Conservation (phyloP, 257 asterid genomes). For the Jaltomata sinuosa region DNA sequence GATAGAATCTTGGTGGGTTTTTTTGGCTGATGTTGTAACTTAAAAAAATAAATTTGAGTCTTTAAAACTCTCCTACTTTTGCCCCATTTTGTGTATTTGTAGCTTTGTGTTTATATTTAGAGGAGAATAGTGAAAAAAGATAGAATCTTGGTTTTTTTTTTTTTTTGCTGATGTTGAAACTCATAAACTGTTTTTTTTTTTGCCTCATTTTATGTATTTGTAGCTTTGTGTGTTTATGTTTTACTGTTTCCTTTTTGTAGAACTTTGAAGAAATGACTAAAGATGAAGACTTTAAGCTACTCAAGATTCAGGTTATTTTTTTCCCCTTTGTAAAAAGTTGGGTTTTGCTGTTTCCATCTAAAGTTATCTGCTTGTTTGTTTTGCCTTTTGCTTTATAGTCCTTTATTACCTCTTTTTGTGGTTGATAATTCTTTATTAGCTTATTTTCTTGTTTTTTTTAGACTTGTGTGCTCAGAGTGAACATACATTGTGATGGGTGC, state of each 20-base stretch:
- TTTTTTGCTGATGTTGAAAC: not conserved
- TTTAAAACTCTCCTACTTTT: no score
- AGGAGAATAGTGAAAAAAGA: not conserved
- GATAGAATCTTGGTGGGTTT: no score
- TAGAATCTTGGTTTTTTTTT: constrained; percentile 3
- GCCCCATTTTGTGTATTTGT: no score
- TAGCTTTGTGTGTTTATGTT: not conserved
- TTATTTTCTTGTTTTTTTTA: constrained; percentile 3
- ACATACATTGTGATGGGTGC: constrained; percentile 92
- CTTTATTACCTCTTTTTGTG: not conserved
- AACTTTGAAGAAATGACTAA: constrained; percentile 52
- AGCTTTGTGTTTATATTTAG: no score
- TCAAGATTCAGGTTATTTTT: constrained; percentile 73
- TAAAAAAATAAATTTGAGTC: no score
- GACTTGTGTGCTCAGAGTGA: constrained; percentile 80
- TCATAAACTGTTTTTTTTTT: not conserved
- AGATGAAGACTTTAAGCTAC: constrained; percentile 82
- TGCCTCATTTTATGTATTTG: not conserved
- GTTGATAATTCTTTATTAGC: not conserved
- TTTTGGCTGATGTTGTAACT: no score
- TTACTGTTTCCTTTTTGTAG: constrained; percentile 14
- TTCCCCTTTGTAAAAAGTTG: not conserved
- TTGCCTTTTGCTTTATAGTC: not conserved
- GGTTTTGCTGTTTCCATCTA: not conserved
- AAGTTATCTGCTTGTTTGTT: not conserved